Base-by-base conservation (phyloP, 208 protist species). In the Acanthamoeba triangularis region DNA sequence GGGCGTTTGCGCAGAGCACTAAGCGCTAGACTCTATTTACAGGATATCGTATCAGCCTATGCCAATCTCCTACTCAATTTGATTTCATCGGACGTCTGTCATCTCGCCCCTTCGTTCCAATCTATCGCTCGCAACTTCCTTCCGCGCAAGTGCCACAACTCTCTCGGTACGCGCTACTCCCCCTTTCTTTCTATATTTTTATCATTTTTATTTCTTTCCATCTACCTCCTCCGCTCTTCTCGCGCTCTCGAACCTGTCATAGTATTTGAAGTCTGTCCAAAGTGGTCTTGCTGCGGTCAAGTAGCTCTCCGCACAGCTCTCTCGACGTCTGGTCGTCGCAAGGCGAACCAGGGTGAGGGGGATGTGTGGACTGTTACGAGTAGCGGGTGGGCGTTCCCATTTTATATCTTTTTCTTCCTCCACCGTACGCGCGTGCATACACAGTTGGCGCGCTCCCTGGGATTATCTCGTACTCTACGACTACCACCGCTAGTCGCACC, bases 51-150 rank as follows among this genome's bases (percentile, higher is more conserved):
- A 30, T n/a, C 59, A 28, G 49, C 49, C 35, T 94, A 84, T 41
- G 47, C 20, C 18, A 65, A 94, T 23, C 90, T 94, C 47, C 14
- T 94, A 25, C 54, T 94, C 30, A 94, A 94, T n/a, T 47, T 94
- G 23, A 94, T 94, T 23, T 56, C 90, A 8, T 84, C 90, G 16
- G 67, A 94, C 25, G 67, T 74, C 0, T 33, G 65, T 28, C 90
- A 94, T 63, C 84, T 76, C 16, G 90, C 49, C 6, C 67, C 90
- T 35, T 78, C n/a, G 3, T 94, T 94, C 23, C 44, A 82, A 59
- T 82, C 80, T 7, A n/a, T 94, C 7, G 69, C 35, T 1, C 67
- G 49, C 8, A 94, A 94, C 33, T 65, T 94, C 18, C 37, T 63
- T 7, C 90, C 90, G 10, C 59, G 90, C 4, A 94, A 82, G 54